Evolutionary conservation across 176 grass and related monocot species (phyloP).

Genomic region (Aegilops umbellulata): DNA sequence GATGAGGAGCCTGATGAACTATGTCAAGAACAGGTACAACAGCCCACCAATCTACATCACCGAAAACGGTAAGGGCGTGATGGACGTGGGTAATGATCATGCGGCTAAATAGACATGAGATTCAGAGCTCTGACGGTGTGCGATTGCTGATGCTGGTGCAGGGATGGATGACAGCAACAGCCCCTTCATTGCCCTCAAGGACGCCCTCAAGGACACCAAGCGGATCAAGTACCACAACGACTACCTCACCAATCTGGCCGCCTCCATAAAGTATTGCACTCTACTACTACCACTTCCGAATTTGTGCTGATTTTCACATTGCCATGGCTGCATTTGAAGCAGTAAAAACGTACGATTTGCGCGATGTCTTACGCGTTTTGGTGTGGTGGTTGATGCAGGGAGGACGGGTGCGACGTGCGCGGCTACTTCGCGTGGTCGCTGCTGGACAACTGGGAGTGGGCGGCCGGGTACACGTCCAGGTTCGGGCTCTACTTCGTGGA

Average conservation of each 20-base stretch:
- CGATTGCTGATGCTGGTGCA: conserved; percentile 12
- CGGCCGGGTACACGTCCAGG: conserved; percentile 73
- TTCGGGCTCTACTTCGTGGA: conserved; percentile 92
- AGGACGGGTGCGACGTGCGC: conserved; percentile 84
- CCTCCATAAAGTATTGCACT: conserved; percentile 54
- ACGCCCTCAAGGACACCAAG: conserved; percentile 80
- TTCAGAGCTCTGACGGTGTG: background rate
- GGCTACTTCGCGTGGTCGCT: conserved; percentile 98
- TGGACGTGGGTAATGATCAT: background rate
- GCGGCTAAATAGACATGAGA: background rate
- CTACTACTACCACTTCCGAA: background rate
- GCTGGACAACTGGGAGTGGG: conserved; percentile 99
- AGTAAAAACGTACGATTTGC: background rate
- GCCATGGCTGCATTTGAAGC: background rate
- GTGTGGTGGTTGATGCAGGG: conserved; percentile 30
- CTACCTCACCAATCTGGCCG: conserved; percentile 69
- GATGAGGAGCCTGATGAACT: conserved; percentile 89
- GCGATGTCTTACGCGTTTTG: background rate
- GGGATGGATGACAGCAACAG: conserved; percentile 83
- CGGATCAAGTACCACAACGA: conserved; percentile 82
- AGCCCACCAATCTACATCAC: conserved; percentile 82
- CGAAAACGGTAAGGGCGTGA: conserved; percentile 60
- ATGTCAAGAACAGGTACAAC: conserved; percentile 80
- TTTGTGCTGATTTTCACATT: background rate
- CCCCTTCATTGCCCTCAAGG: conserved; percentile 61